Evolutionary conservation across 352 stramenopile species (phyloP), one percentile per base, ranked within the genome.

Genomic region (Globisporangium solare): DNA sequence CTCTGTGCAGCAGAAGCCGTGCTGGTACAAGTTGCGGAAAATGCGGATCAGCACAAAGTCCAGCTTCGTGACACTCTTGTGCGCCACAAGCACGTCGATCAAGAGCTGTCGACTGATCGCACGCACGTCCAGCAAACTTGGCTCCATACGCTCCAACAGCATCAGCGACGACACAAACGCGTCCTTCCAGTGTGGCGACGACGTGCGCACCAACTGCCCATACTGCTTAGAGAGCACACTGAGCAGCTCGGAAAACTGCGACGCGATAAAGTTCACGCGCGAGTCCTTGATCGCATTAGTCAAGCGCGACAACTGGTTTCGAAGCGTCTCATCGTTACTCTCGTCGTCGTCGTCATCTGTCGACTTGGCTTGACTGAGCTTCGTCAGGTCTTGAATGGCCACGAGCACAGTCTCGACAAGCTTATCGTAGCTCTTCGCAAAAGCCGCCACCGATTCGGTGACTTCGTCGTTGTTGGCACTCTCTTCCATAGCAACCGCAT

Each of bases 1-100:
- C 18, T 98, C 86, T 35, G 81, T 73, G 18, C 80, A 79, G 57
- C 96, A 99, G 67, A 98, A 98, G 32, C 96, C 96, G 68, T 99
- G 97, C 46, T 97, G 83, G 57, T 98, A 90, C 46, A 99, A 63
- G 57, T 96, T 94, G 17, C 97, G 83, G 73, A 99, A 99, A 21
- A 99, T 88, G 35, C 97, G 86, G 1, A 98, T 60, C 15, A 98
- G 63, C 14, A 99, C 80, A 63, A 98, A 99, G 48, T 97, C 70
- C 2, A 99, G 67, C 72, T 99, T 99, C 27, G 87, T 83, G 45
- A 96, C 86, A 61, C 86, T 89, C 60, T 96, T 93, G 73, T 98
- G 89, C 1, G 79, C 76, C 24, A 92, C 82, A 1, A 96, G 61
- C 47, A 89, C 69, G 58, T 95, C 83, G 41, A 83, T 66, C 6